These are phyloP conservation scores for Agrocybe pediades DNA, from an alignment of 768 basidiomycete species.

Conservation along the genomic window DNA sequence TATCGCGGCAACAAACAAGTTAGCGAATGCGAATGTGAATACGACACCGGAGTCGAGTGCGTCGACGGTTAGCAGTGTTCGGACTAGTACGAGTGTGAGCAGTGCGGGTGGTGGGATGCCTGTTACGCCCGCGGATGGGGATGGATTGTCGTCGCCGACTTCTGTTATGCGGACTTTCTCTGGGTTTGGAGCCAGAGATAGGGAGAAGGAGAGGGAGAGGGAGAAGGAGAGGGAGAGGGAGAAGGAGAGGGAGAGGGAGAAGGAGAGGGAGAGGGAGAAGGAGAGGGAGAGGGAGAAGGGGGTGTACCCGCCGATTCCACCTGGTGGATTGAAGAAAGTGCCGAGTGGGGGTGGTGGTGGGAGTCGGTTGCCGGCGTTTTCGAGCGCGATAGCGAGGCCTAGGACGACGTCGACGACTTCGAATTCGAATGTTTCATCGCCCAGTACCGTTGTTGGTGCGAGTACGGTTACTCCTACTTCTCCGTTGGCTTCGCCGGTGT, in stretches of 20 bases:
- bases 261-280: constrained; percentile 2
- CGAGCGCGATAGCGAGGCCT: constrained; percentile 26
- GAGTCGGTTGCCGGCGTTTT: constrained; percentile 18
- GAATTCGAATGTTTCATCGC: constrained; percentile 1
- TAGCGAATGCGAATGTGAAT: constrained; percentile 18
- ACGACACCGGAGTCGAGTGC: constrained; percentile 34
- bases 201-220: no score
- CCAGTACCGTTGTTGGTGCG: background rate
- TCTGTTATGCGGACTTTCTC: constrained; percentile 6
- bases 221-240: no score
- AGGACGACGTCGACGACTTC: constrained; percentile 25
- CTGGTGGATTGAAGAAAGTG: constrained; percentile 20
- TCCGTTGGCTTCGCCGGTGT: constrained; percentile 8
- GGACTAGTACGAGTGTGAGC: no score
- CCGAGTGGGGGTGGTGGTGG: background rate
- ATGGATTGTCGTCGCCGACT: constrained; percentile 9
- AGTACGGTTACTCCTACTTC: constrained; percentile 10
- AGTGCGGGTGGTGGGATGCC: no score
- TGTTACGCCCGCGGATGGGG: constrained; percentile 32
- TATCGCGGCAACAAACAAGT: constrained; percentile 5
- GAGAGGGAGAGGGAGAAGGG: constrained; percentile 33
- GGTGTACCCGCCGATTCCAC: constrained; percentile 34
- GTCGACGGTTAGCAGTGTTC: constrained; percentile 37
- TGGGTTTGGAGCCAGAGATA: no score
- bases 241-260: no score